Conservation (phyloP, 2,329 filamentous ascomycete genomes). For the Aspergillus sp. region DNA sequence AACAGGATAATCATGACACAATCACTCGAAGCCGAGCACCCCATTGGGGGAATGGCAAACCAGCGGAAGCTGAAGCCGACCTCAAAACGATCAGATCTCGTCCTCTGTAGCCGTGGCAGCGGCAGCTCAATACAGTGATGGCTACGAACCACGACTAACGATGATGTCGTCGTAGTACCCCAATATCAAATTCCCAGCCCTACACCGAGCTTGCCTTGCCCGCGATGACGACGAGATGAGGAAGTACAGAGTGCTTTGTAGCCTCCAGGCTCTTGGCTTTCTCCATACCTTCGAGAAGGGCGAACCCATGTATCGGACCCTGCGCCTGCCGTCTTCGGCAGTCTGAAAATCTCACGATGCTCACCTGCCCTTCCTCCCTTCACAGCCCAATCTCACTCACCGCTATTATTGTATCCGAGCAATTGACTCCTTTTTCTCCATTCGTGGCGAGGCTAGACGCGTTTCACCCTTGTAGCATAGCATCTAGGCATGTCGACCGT, state of each 20-base stretch:
- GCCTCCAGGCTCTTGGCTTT: background rate
- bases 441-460: background rate
- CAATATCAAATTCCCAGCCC: background rate
- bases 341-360: slow-evolving; percentile 12
- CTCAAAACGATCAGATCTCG: background rate
- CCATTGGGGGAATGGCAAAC: background rate
- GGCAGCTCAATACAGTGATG: background rate
- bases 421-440: background rate
- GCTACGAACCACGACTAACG: background rate
- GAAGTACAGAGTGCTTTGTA: background rate
- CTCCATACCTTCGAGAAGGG: slow-evolving; percentile 1
- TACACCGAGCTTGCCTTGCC: background rate
- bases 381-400: background rate
- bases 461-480: background rate
- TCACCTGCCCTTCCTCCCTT: slow-evolving; percentile 11
- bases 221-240: background rate
- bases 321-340: slow-evolving; percentile 8
- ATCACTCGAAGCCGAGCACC: slow-evolving; percentile 1
- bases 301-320: slow-evolving; percentile 1
- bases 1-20: slow-evolving; percentile 2
- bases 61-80: slow-evolving; percentile 2
- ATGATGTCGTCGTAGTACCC: background rate
- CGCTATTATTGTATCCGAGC: background rate
- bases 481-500: slow-evolving; percentile 4
- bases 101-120: background rate